Evolutionary conservation across 257 asterid genomes (phyloP), one percentile per base, ranked within the genome.

Genomic region (Solanum arcanum): DNA sequence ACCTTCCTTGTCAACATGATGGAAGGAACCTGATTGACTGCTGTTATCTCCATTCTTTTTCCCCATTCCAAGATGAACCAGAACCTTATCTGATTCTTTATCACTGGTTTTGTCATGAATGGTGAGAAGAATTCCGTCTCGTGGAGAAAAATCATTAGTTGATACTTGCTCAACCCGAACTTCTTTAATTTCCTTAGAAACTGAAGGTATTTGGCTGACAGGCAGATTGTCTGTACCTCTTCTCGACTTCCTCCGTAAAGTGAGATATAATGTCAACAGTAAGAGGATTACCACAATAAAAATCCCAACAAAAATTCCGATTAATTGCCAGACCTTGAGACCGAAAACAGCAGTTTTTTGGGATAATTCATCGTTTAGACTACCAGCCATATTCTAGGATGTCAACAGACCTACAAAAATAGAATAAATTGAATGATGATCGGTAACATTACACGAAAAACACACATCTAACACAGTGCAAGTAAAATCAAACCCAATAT

Each of bases 101-200:
- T 92, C 94, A 39, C 94, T 90, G 64, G 95, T 90, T 86, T 95
- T 94, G 86, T 95, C 98, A 20, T 93, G 98, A 88, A 96, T 93
- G 12, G 98, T 93, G 88, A 94, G 97, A 87, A 94, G 98, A 86
- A 94, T 92, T 74, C 97, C 98, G 27, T 95, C 98, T 3, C 90
- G 87, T 16, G 98, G 98, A 69, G 88, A 89, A 83, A 95, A 94
- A 52, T 91, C 94, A 29, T 91, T 90, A 1, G 95, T 86, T 10
- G 99, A 91, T 21, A 93, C 89, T 86, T 95, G 98, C 91, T 94
- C 99, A 5, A 97, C 98, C 29, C 98, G 91, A 21, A 96, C 96
- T 88, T 96, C 99, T 89, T 95, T 95, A 81, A 96, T 96, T 90
- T 96, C 99, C 85, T 96, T 96, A 2, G 98, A 95, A 56, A 96